Percentiles rank a stretch among this genome's conserved stretches.
Evolutionary conservation across 1,139 yeast genomes (phyloP).

Genomic region (Spencermartinsiella ligniputridi): DNA sequence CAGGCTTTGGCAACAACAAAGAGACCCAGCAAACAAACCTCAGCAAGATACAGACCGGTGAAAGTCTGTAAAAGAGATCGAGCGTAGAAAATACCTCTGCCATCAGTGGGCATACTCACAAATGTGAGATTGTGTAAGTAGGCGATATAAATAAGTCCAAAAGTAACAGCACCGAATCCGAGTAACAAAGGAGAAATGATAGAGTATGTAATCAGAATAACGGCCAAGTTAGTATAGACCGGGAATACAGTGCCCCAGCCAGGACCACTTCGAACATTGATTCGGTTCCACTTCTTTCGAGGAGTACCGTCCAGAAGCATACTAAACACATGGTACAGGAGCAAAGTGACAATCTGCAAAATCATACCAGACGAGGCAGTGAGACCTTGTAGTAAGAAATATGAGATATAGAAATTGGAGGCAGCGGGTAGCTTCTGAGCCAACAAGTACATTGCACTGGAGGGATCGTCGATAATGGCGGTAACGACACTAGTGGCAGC

Average conservation of each 20-base stretch:
- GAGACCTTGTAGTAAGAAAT: slow-evolving; percentile 73
- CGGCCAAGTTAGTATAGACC: slow-evolving; percentile 73
- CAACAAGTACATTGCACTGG: slow-evolving; percentile 60
- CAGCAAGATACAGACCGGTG: slow-evolving; percentile 83
- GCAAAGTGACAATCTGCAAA: slow-evolving; percentile 69
- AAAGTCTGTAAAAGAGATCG: slow-evolving; percentile 83
- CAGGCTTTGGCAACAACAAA: slow-evolving; percentile 90
- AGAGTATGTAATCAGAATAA: slow-evolving; percentile 73
- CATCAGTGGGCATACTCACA: slow-evolving; percentile 61
- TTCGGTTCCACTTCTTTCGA: slow-evolving; percentile 79
- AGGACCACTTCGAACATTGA: slow-evolving; percentile 54
- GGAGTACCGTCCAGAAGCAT: slow-evolving; percentile 71
- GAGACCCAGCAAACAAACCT: slow-evolving; percentile 77
- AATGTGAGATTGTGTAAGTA: slow-evolving; percentile 76
- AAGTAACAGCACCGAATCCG: slow-evolving; percentile 65
- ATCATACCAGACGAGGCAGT: slow-evolving; percentile 75
- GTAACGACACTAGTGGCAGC: slow-evolving; percentile 77
- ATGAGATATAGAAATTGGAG: slow-evolving; percentile 65
- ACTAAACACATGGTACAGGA: slow-evolving; percentile 68
- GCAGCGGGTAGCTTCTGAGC: slow-evolving; percentile 81
- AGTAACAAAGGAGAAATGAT: slow-evolving; percentile 77
- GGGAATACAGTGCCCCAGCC: slow-evolving; percentile 93
- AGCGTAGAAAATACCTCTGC: slow-evolving; percentile 83
- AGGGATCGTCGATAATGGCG: slow-evolving; percentile 59
- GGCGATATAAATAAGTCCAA: slow-evolving; percentile 69